Evolutionary conservation across 345 rosid genomes (phyloP).

Genomic region (Linum tenue): DNA sequence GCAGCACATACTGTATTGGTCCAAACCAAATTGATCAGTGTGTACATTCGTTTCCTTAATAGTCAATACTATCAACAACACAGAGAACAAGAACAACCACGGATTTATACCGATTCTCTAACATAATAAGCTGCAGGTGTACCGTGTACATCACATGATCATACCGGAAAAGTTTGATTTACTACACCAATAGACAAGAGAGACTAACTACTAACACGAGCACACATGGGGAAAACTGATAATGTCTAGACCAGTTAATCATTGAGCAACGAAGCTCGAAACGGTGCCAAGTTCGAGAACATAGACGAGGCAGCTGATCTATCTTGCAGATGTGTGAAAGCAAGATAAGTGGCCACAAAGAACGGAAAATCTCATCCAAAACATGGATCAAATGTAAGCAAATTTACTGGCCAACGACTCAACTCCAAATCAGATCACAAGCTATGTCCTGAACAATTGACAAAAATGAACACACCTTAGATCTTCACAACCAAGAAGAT

Average conservation of each 20-base stretch:
- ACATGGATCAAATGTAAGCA: background rate
- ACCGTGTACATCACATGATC: no score
- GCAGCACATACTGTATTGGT: constrained; percentile 54
- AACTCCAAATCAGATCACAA: background rate
- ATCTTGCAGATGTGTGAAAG: no score
- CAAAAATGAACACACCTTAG: background rate
- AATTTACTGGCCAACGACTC: background rate
- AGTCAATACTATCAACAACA: background rate
- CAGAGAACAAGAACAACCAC: background rate
- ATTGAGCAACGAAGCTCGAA: no score
- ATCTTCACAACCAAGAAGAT: background rate
- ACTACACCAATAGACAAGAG: no score
- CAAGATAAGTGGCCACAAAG: no score
- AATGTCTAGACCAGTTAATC: no score
- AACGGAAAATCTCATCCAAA: background rate
- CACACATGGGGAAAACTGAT: no score
- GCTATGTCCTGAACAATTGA: background rate
- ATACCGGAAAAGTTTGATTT: no score
- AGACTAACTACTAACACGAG: no score
- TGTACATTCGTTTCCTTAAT: background rate
- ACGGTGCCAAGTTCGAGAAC: no score
- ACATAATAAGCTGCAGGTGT: no score
- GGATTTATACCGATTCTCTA: background rate
- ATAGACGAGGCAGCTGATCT: no score
- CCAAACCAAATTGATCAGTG: constrained; percentile 8